Base-by-base conservation (phyloP, 371 early-diverging fungal species). In the Mortierella sp. region DNA sequence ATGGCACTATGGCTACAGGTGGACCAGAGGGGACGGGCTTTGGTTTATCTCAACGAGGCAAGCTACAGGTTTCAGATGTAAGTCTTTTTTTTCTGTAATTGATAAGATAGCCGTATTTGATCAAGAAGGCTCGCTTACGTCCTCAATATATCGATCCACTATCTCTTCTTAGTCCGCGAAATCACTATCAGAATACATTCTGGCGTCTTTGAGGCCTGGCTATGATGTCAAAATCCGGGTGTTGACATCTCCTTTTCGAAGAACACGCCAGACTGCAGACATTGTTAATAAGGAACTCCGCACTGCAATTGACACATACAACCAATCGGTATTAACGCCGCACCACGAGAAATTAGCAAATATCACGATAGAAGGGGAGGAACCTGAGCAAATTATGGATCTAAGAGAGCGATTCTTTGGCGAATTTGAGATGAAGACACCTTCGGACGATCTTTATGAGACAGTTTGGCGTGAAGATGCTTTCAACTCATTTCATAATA, bases 401-500 rank as follows among this genome's bases (percentile, higher is more conserved):
- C 68, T 80, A n/a, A 55, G 70, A 3, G 80, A 80, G 53, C 57
- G 80, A n/a, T 80, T 74, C 68, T 80, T 80, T 68, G 80, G 80
- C 2, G 71, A 80, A 19, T 80, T 74, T 54, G 80, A 80, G 37
- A 70, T 70, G 70, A 45, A 60, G 34, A 70, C 64, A 9, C 71
- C 74, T 1, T 80, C 80, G 10, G 75, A 74, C 6, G 62, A 62
- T 9, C 45, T 80, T 1, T 80, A 80, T 32, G 40, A 45, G 1
- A 5, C 2, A 19, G 75, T 80, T 5, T 80, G 80, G 80, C 26
- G 15, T 7, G 60, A 64, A 37, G 80, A 80, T 35, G 74, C 57
- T 0, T 23, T 40, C 23, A 56, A 70, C 9, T 61, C 70, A 13
- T 74, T 68, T 23, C 80, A 80, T 32, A 35, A 70, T 4, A 7